Evolutionary conservation across 2,329 filamentous ascomycete species (phyloP).

Genomic region (Tolypocladium tropicale): DNA sequence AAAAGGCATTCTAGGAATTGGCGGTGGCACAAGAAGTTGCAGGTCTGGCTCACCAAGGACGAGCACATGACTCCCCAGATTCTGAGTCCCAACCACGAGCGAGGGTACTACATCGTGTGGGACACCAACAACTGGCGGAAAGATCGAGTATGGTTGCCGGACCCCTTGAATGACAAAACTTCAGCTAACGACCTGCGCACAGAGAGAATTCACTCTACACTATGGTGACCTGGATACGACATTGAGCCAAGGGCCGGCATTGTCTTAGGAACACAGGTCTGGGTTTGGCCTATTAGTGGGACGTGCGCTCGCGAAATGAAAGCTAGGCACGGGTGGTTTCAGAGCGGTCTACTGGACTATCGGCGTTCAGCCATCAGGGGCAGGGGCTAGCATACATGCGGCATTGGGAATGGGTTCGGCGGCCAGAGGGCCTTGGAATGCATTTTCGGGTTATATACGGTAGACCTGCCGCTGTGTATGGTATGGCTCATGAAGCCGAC

Average conservation of each 20-base stretch:
- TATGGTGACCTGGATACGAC: slow-evolving; percentile 52
- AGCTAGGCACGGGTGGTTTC: slow-evolving; percentile 6
- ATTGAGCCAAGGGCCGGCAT: slow-evolving; percentile 20
- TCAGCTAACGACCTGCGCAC: slow-evolving; percentile 4
- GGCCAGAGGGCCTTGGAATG: slow-evolving; percentile 17
- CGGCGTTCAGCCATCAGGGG: slow-evolving; percentile 21
- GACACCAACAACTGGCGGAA: slow-evolving; percentile 52
- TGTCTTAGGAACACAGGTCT: slow-evolving; percentile 11
- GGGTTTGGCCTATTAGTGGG: not conserved
- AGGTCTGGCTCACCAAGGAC: slow-evolving; percentile 59
- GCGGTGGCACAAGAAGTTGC: slow-evolving; percentile 59
- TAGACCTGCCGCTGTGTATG: slow-evolving; percentile 5
- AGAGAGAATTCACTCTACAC: slow-evolving; percentile 51
- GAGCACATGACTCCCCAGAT: slow-evolving; percentile 53
- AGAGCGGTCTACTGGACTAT: slow-evolving; percentile 10
- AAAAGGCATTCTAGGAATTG: slow-evolving; percentile 53
- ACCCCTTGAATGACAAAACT: slow-evolving; percentile 5
- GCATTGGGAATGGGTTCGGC: slow-evolving; percentile 18
- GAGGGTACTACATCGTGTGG: slow-evolving; percentile 58
- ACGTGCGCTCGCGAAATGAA: slow-evolving; percentile 4
- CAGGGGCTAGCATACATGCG: slow-evolving; percentile 17
- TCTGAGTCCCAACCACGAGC: slow-evolving; percentile 47
- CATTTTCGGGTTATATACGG: slow-evolving; percentile 15
- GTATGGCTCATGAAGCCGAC: slow-evolving; percentile 5
- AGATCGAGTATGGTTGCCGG: slow-evolving; percentile 43